phyloP scores from a whole-genome alignment of 2,329 filamentous ascomycete genomes.

The Exophiala viscosa region DNA sequence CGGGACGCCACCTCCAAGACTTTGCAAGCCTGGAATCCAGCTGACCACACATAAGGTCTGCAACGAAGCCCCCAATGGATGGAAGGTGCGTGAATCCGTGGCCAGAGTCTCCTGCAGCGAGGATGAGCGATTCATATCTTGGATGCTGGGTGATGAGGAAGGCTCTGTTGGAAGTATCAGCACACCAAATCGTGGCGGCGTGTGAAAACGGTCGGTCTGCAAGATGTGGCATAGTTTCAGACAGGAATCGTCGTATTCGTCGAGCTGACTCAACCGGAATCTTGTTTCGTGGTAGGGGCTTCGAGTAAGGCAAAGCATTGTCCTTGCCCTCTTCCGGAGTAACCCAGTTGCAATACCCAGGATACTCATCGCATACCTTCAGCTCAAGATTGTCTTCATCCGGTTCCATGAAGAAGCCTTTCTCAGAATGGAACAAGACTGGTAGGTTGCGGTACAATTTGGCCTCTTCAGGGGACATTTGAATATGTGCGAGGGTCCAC shows the following conservation, averaged over 20 bases:
- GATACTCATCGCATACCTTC: too few relatives aligned
- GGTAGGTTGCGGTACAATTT: constrained; percentile 42
- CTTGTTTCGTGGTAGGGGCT: constrained; percentile 43
- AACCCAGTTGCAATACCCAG: too few relatives aligned
- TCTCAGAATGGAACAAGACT: constrained; percentile 46
- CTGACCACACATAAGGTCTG: constrained; percentile 46
- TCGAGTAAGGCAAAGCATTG: too few relatives aligned
- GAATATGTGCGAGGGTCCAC: constrained; percentile 48
- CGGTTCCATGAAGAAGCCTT: constrained; percentile 51
- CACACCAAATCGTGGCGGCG: constrained; percentile 55
- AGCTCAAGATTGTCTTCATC: too few relatives aligned
- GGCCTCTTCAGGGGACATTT: constrained; percentile 41
- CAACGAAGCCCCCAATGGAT: constrained; percentile 49
- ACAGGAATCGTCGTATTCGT: constrained; percentile 48
- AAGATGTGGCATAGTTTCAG: constrained; percentile 53
- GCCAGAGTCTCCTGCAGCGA: constrained; percentile 52
- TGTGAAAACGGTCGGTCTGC: constrained; percentile 48
- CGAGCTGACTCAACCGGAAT: constrained; percentile 46
- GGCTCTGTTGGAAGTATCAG: constrained; percentile 53
- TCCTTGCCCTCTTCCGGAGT: too few relatives aligned
- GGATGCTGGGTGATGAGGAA: constrained; percentile 54
- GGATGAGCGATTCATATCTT: constrained; percentile 39
- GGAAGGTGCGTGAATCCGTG: constrained; percentile 55
- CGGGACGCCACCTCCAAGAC: constrained; percentile 51
- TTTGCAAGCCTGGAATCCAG: constrained; percentile 42